Conservation (phyloP, 225 moss, liverwort and hornwort genomes). For the Rhytidiadelphus loreus region DNA sequence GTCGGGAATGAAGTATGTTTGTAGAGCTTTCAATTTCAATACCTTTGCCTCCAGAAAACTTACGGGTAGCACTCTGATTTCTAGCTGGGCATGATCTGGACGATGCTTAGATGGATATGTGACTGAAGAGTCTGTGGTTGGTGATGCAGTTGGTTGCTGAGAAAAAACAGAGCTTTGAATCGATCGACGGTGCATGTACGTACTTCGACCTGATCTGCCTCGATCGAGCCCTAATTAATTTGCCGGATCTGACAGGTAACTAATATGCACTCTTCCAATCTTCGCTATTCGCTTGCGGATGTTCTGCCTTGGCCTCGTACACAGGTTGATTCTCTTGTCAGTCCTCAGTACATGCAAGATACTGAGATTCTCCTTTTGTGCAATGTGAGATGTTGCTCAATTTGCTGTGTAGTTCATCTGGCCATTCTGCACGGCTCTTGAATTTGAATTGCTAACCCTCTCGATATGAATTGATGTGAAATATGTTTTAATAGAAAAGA, state of each 20-base stretch:
- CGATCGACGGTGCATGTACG: background rate
- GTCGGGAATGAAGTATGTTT: too few relatives aligned
- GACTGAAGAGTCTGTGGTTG: too few relatives aligned
- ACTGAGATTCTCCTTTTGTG: background rate
- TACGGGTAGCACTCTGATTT: too few relatives aligned
- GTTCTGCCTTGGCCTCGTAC: background rate
- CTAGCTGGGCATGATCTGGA: too few relatives aligned
- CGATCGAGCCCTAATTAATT: background rate
- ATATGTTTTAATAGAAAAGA: background rate
- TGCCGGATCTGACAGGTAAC: background rate
- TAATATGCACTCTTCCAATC: background rate
- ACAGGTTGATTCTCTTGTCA: background rate
- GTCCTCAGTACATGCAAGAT: background rate
- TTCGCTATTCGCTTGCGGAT: background rate
- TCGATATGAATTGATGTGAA: background rate
- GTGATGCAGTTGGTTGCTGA: background rate
- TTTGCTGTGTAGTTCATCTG: background rate
- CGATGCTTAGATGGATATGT: too few relatives aligned
- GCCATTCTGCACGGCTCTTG: background rate
- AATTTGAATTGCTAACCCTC: background rate
- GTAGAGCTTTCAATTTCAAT: too few relatives aligned
- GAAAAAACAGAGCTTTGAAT: background rate
- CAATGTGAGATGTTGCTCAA: background rate
- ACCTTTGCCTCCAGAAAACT: too few relatives aligned
- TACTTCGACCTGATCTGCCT: background rate